Evolutionary conservation across 495 filamentous ascomycete species (phyloP), one percentile per base, ranked within the genome.

Genomic region (Sordaria brevicollis): DNA sequence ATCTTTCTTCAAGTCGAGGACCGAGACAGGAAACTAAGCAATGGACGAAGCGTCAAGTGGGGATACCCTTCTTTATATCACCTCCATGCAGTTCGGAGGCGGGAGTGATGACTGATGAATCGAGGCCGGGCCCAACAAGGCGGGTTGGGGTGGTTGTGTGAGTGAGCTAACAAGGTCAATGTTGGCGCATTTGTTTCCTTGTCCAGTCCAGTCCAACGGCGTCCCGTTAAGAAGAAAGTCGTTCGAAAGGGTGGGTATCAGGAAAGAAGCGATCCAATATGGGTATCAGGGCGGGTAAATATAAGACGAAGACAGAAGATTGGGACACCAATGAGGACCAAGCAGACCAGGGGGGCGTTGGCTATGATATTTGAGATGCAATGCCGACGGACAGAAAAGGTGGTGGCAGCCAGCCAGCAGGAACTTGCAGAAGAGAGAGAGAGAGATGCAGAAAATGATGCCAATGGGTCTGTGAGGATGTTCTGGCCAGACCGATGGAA

Each of bases 221-320:
- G 43, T 54, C 21, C 41, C 4, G 41, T 49, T 41, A 41, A 17
- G 38, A 57, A 57, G 49, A 57, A 57, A 57, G 43, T 21, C 49
- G n/a, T n/a, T n/a, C n/a, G n/a, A 7, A 25, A 31, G 21, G 25
- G 49, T 29, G 25, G 49, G 49, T n/a, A 31, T 57, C 49, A 57
- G 49, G 25, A 15, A 57, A 57, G n/a, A n/a, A n/a, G n/a, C 72
- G 65, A 67, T 43, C 65, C 74, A 77, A 78, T 79, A 75, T 79
- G 76, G 77, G 74, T 67, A 39, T 13, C 11, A 25, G 68, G 38
- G 70, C 78, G 78, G 78, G 72, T 80, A 79, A 79, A 79, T 79
- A 74, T 71, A 69, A 65, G 36, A 75, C 74, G 74, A 70, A 72
- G 37, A 65, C 65, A 54, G 69, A 69, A 62, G 68, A 62, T 41